phyloP scores from a whole-genome alignment of 2,329 filamentous ascomycete genomes.

The Juglanconis oblonga region DNA sequence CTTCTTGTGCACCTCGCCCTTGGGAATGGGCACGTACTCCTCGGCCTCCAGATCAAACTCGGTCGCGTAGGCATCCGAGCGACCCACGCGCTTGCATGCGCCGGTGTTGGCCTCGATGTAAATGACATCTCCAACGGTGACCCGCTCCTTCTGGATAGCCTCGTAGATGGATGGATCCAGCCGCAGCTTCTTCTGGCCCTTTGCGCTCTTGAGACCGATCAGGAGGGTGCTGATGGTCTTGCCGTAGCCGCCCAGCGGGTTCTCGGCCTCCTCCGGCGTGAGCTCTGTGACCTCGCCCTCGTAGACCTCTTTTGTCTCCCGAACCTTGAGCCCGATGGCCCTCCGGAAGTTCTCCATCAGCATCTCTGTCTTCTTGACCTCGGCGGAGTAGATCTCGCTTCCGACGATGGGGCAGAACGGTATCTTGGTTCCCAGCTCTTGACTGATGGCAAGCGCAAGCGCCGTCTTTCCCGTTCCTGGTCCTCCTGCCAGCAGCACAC shows the following conservation, averaged over 20 bases:
- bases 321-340: slow-evolving; percentile 93
- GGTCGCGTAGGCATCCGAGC: slow-evolving; percentile 94
- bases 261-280: slow-evolving; percentile 96
- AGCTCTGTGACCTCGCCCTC: slow-evolving; percentile 98
- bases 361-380: slow-evolving; percentile 99
- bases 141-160: slow-evolving; percentile 96
- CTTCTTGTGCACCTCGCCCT: slow-evolving; percentile 99
- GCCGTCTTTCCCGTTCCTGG: slow-evolving; percentile 97
- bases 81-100: slow-evolving; percentile 92
- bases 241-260: slow-evolving; percentile 92
- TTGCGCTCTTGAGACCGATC: slow-evolving; percentile 91
- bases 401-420: slow-evolving; percentile 98
- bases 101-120: slow-evolving; percentile 99
- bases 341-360: slow-evolving; percentile 99
- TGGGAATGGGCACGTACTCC: slow-evolving; percentile 97
- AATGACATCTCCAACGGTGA: slow-evolving; percentile 93
- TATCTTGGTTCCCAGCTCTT: slow-evolving; percentile 96
- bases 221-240: slow-evolving; percentile 95
- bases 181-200: slow-evolving; percentile 95
- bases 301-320: slow-evolving; percentile 98
- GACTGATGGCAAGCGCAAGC: slow-evolving; percentile 89
- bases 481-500: slow-evolving; percentile 88
- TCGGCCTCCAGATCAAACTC: slow-evolving; percentile 98
- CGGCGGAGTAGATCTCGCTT: slow-evolving; percentile 95
- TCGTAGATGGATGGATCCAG: slow-evolving; percentile 98